Base-by-base conservation (phyloP, 2,329 filamentous ascomycete genomes). In the Microdochium bolleyi region DNA sequence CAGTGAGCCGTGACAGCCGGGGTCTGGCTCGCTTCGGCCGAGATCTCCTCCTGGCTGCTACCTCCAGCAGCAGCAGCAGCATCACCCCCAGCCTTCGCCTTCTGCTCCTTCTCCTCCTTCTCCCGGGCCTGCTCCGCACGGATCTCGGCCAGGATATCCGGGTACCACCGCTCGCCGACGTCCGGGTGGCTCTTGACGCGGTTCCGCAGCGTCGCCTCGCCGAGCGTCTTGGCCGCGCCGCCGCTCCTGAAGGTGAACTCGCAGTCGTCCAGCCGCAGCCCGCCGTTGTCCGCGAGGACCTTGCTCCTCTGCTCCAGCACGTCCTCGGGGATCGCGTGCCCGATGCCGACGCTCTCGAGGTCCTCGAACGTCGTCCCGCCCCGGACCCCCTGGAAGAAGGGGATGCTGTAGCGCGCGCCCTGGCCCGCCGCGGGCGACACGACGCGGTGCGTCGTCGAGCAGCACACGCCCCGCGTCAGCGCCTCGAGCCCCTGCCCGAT, bases 401-500 rank as follows among this genome's bases (percentile, higher is more conserved):
- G 90, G 49, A 95, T 86, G 8, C 83, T 88, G 72, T 84, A 92
- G 52, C 90, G 76, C 30, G 89, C 76, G 3, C 89, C 90, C 10
- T 79, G 73, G 13, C 88, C 89, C 8, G 82, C 80, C 1, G 73
- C 64, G 0, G 89, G 89, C 27, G 82, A 87, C n/a, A 94, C 74
- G 34, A 95, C 90, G 10, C 89, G 79, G 68, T 95, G 90, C 41
- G 89, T 94, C 2, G 90, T 95, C 56, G 83, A 81, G 58, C 86
- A 83, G 66, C 89, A 94, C 2, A 94, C 89, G 30, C 90, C 90
- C 56, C 83, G 83, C 21, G 90, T 95, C 58, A 95, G 71, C 3
- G 90, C 90, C 73, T 95, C 90, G 62, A 95, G 78, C 0, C 88
- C 90, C 69, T 95, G 90, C 0, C 90, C 90, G 60, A 95, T 91